phyloP scores from a whole-genome alignment of 495 filamentous ascomycete genomes.

The Tuber melanosporum region DNA sequence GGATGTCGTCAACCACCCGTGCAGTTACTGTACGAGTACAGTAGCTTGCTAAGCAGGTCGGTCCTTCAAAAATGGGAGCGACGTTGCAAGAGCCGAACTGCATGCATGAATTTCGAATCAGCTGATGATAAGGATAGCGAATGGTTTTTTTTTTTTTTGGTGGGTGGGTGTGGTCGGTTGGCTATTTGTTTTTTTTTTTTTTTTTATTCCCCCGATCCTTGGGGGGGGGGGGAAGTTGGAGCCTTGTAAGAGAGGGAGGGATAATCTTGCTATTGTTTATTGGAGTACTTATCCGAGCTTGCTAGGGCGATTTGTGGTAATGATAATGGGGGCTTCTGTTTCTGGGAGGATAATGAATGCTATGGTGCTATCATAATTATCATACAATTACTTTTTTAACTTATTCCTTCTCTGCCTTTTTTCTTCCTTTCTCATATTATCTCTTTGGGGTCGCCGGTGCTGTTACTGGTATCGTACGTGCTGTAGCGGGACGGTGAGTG shows the following conservation, averaged over 20 bases:
- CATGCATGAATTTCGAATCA: conserved; percentile 39
- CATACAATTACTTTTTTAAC: background rate
- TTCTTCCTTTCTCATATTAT: background rate
- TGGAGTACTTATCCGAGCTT: background rate
- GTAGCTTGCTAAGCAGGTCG: background rate
- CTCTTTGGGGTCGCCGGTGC: background rate
- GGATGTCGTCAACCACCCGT: background rate
- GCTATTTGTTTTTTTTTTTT: background rate
- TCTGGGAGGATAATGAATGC: background rate
- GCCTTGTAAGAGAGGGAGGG: background rate
- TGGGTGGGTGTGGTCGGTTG: background rate
- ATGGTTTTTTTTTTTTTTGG: conserved; percentile 3
- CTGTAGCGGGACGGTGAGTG: background rate
- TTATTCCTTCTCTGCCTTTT: background rate
- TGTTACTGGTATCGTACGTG: too few relatives aligned
- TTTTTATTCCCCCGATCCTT: background rate
- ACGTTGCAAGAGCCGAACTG: conserved; percentile 23
- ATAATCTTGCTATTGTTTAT: background rate
- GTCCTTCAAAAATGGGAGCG: background rate
- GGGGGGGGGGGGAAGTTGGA: background rate
- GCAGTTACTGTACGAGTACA: too few relatives aligned
- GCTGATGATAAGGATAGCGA: conserved; percentile 40
- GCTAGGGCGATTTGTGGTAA: too few relatives aligned
- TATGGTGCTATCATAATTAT: background rate
- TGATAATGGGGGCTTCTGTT: too few relatives aligned